These are phyloP conservation scores for Aspergillus taichungensis DNA, from an alignment of 495 filamentous ascomycete species.

Conservation along the genomic window DNA sequence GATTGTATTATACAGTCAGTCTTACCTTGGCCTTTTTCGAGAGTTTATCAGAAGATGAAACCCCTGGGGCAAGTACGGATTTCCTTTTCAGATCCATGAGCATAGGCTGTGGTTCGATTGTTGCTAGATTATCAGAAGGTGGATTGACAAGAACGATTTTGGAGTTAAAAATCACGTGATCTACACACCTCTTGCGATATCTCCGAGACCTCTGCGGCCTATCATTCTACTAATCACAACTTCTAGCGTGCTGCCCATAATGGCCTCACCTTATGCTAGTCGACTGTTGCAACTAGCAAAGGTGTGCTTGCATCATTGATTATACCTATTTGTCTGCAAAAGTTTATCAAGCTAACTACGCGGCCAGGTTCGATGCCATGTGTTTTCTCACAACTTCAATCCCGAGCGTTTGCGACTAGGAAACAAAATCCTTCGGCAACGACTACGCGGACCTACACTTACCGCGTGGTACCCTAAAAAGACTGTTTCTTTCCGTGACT, in stretches of 20 bases:
- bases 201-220: too few relatives aligned
- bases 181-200: too few relatives aligned
- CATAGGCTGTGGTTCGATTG: background rate
- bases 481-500: conserved; percentile 56
- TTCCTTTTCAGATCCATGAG: conserved; percentile 17
- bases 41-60: background rate
- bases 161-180: background rate
- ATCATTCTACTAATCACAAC: too few relatives aligned
- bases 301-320: conserved; percentile 34
- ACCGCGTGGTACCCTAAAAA: conserved; percentile 80
- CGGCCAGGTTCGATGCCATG: conserved; percentile 69
- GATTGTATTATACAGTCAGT: conserved; percentile 1
- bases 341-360: background rate
- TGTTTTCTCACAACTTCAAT: conserved; percentile 89
- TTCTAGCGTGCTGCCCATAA: conserved; percentile 22
- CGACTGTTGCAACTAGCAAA: conserved; percentile 72
- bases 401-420: conserved; percentile 70
- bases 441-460: conserved; percentile 67
- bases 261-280: conserved; percentile 58
- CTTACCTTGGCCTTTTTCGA: conserved; percentile 7
- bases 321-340: background rate
- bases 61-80: conserved; percentile 2
- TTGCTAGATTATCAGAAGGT: too few relatives aligned
- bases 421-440: conserved; percentile 80
- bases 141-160: too few relatives aligned